A percentile compares a stretch with the other conserved stretches of the same genome.
phyloP scores from a whole-genome alignment of 2,329 filamentous ascomycete species.

The Xylariaceae sp. region DNA sequence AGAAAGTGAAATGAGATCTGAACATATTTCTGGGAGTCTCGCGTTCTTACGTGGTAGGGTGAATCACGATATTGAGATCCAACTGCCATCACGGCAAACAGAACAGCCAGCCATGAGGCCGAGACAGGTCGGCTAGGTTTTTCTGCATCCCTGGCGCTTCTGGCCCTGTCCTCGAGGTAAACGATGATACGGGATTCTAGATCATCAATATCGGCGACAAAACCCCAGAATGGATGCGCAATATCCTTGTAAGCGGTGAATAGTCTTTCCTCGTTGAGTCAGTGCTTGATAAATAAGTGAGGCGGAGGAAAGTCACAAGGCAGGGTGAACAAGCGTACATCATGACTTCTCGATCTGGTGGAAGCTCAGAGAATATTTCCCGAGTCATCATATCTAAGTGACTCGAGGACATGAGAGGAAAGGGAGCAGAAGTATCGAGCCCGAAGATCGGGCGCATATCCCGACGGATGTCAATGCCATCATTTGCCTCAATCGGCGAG shows the following conservation, averaged over 20 bases:
- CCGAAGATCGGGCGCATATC: slow-evolving; percentile 63
- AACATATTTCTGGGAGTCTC: slow-evolving; percentile 55
- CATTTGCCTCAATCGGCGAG: slow-evolving; percentile 45
- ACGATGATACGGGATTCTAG: slow-evolving; percentile 59
- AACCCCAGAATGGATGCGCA: slow-evolving; percentile 62
- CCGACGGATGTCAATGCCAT: slow-evolving; percentile 53
- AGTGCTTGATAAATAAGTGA: not conserved
- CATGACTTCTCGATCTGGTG: slow-evolving; percentile 60
- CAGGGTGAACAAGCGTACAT: slow-evolving; percentile 43
- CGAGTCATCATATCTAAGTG: slow-evolving; percentile 55
- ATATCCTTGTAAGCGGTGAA: slow-evolving; percentile 64
- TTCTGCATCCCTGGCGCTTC: slow-evolving; percentile 44
- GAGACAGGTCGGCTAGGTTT: slow-evolving; percentile 49
- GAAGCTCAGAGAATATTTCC: slow-evolving; percentile 57
- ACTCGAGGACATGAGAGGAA: slow-evolving; percentile 59
- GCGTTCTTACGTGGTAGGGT: slow-evolving; percentile 55
- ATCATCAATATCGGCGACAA: slow-evolving; percentile 61
- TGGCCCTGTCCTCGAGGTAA: slow-evolving; percentile 58
- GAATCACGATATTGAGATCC: slow-evolving; percentile 63
- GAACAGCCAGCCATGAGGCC: slow-evolving; percentile 60
- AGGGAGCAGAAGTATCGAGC: slow-evolving; percentile 60
- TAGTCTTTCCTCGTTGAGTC: slow-evolving; percentile 38
- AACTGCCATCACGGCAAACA: slow-evolving; percentile 60
- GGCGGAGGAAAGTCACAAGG: not conserved
- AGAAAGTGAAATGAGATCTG: slow-evolving; percentile 62